Base-by-base conservation (phyloP, 257 asterid genomes). In the Solanum peruvianum region DNA sequence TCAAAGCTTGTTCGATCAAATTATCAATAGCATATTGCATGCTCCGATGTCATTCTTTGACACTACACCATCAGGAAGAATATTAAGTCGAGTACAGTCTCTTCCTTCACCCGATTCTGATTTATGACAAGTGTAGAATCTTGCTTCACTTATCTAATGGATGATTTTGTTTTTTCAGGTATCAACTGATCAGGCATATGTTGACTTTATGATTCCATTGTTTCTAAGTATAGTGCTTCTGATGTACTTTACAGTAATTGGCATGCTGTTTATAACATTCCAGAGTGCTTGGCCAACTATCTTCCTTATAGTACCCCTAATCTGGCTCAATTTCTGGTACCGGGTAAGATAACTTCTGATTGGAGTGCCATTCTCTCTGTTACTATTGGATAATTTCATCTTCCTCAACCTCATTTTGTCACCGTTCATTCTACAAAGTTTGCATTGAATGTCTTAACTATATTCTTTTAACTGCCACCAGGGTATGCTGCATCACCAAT, bases 21-120 rank as follows among this genome's bases (percentile, higher is more conserved):
- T 93, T 76, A 87, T 94, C 47, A 56, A 86, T 25, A 93, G 96
- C 85, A 89, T 92, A 37, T 81, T 94, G 52, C 98, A 88, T 77
- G 98, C 98, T 87, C 98, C 98, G 1, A 94, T 96, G 98, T 92
- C 98, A 9, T 96, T 94, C 91, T 94, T 93, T 31, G 98, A 96
- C 89, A 93, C 98, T 10, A 96, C 98, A 31, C 98, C 98, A n/a
- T 93, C 97, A 2, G 98, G 98, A 31, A 89, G 98, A 90, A 88
- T 94, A 45, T 80, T 95, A 69, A 95, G 92, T 80, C 93, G 98
- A n/a, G 98, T 94, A 88, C 35, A 91, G 94, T 89, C 77, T 87
- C 90, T 91, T 72, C 64, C 70, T 31, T 11, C 23, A 25, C n/a
- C 67, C 44, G 42, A 21, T 76, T 60, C 31, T 18, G 62, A 23